Conservation (phyloP, 73 alveolate genomes). For the Halteria grandinella region DNA sequence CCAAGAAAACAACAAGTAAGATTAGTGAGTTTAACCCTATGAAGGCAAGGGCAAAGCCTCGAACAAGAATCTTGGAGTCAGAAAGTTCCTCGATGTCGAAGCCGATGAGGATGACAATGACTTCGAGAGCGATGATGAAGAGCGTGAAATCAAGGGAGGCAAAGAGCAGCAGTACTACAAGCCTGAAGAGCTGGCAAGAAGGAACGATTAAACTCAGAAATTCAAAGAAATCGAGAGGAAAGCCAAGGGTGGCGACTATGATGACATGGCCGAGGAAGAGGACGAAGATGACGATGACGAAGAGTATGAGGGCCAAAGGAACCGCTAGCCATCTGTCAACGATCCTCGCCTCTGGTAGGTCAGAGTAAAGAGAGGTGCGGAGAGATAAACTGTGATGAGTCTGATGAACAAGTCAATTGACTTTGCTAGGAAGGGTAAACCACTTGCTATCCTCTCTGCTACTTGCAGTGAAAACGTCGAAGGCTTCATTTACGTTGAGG, state of each 20-base stretch:
- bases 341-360: conserved; percentile 91
- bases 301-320: conserved; percentile 63
- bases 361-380: conserved; percentile 85
- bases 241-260: background rate
- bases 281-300: conserved; percentile 65
- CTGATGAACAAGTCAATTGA: conserved; percentile 81
- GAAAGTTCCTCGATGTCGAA: conserved; percentile 53
- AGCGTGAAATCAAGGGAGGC: conserved; percentile 48
- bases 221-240: background rate
- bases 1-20: too few species aligned
- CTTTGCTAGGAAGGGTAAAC: conserved; percentile 59
- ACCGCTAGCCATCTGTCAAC: conserved; percentile 75
- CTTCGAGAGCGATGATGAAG: conserved; percentile 51
- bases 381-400: conserved; percentile 79
- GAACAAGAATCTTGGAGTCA: conserved; percentile 8
- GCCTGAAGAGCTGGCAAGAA: conserved; percentile 2
- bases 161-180: conserved; percentile 35
- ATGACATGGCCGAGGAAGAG: conserved; percentile 73
- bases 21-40: too few species aligned
- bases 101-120: conserved; percentile 77
- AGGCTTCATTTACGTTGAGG: conserved; percentile 90
- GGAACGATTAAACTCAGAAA: too few species aligned
- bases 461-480: conserved; percentile 81
- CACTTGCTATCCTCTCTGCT: conserved; percentile 79
- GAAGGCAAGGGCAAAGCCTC: conserved; percentile 35